Conservation (phyloP, 2,329 filamentous ascomycete species). For the Neoascochyta sp. region DNA sequence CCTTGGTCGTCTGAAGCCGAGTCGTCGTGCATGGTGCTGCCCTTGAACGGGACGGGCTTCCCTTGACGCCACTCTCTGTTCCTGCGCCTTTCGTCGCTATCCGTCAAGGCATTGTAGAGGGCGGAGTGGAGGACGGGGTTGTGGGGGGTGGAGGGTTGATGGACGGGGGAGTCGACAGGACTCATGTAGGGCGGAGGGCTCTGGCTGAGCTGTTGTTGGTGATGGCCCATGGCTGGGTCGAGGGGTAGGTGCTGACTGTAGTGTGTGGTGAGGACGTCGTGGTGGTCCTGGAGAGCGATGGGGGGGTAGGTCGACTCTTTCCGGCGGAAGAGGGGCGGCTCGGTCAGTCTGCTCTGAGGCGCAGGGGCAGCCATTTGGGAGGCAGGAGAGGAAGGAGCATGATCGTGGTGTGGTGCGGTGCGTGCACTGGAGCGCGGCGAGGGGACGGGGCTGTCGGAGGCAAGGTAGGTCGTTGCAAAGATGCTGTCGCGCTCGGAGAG, state of each 20-base stretch:
- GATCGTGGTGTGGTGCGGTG: conserved; percentile 21
- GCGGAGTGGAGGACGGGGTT: conserved; percentile 17
- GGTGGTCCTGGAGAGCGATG: conserved; percentile 27
- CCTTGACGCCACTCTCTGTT: conserved; percentile 51
- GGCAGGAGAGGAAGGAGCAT: conserved; percentile 21
- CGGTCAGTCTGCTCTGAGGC: conserved; percentile 33
- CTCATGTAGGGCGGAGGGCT: conserved; percentile 39
- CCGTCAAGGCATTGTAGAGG: conserved; percentile 26
- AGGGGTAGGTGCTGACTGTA: conserved; percentile 28
- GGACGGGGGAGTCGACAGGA: conserved; percentile 36
- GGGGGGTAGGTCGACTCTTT: conserved; percentile 24
- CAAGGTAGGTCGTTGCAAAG: conserved; percentile 59
- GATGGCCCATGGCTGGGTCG: conserved; percentile 18
- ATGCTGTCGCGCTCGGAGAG: conserved; percentile 61
- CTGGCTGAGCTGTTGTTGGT: conserved; percentile 20
- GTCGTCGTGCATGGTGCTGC: conserved; percentile 38
- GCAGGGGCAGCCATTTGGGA: conserved; percentile 30
- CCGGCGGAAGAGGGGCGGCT: conserved; percentile 29
- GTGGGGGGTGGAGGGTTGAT: conserved; percentile 30
- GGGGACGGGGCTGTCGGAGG: conserved; percentile 47
- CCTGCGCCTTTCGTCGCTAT: conserved; percentile 42
- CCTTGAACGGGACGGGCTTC: conserved; percentile 43
- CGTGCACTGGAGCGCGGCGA: conserved; percentile 35
- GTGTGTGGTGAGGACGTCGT: conserved; percentile 29
- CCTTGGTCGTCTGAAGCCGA: conserved; percentile 48